phyloP scores from a whole-genome alignment of 108 stramenopile genomes.

The Skeletonema costatum region DNA sequence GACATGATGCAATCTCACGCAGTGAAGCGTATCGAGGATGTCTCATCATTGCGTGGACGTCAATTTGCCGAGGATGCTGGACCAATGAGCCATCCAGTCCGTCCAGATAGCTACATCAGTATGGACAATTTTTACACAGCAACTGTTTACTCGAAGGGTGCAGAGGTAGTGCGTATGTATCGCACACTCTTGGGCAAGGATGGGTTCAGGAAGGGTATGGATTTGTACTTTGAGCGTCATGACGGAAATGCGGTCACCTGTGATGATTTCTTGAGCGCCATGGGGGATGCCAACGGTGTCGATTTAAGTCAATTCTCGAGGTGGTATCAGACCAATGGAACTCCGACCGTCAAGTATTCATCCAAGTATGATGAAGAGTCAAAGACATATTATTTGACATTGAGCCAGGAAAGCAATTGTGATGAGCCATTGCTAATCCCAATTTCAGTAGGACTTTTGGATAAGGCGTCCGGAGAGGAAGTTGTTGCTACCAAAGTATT shows the following conservation, averaged over 20 bases:
- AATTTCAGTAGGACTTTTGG: slow-evolving; percentile 89
- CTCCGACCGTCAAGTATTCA: slow-evolving; percentile 83
- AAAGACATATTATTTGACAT: slow-evolving; percentile 53
- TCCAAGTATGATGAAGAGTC: slow-evolving; percentile 56
- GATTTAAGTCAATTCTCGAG: slow-evolving; percentile 83
- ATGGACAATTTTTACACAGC: slow-evolving; percentile 95
- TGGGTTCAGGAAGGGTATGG: slow-evolving; percentile 98
- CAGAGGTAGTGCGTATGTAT: slow-evolving; percentile 97
- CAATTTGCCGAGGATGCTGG: slow-evolving; percentile 91
- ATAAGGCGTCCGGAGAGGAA: slow-evolving; percentile 78
- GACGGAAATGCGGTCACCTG: slow-evolving; percentile 97
- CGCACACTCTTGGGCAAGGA: slow-evolving; percentile 83
- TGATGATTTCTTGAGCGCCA: slow-evolving; percentile 95
- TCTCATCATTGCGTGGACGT: slow-evolving; percentile 72
- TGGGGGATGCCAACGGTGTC: slow-evolving; percentile 94
- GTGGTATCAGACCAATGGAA: slow-evolving; percentile 96
- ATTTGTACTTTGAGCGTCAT: slow-evolving; percentile 93
- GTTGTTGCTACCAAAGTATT: slow-evolving; percentile 81
- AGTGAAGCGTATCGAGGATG: slow-evolving; percentile 95
- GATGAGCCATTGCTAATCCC: slow-evolving; percentile 91
- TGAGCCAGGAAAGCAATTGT: slow-evolving; percentile 62
- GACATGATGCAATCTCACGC: slow-evolving; percentile 92
- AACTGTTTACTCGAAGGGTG: slow-evolving; percentile 92
- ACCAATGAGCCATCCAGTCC: slow-evolving; percentile 95
- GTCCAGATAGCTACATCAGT: slow-evolving; percentile 93